Evolutionary conservation across 192 early-diverging fungal genomes (phyloP), one percentile per base, ranked within the genome.

Genomic region (Radiomyces spectabilis): DNA sequence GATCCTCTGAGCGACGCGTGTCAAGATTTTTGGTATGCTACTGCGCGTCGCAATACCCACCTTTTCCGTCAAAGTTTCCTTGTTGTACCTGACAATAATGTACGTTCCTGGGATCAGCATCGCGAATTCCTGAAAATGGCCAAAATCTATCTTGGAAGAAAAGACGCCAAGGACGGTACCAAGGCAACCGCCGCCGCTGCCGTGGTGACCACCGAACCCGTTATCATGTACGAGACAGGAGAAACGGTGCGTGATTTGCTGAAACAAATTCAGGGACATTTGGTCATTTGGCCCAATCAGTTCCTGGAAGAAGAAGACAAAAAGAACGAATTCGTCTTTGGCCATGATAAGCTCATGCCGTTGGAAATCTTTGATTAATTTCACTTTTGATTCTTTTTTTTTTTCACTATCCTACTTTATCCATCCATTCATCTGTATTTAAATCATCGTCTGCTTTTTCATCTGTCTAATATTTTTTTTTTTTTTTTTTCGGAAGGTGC

Each of bases 31-130:
- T 89, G 88, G 88, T 69, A 70, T 37, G 52, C 45, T 2, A 69
- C 78, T 0, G 85, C 87, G 2, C 61, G 78, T 15, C 55, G 30
- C 13, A 93, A 93, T 64, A 80, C 83, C 7, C 43, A 55, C 0
- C 61, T 82, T 5, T 87, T 83, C 55, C 64, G 90, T 15, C 72
- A 84, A 0, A 78, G 86, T 18, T 93, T 93, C 60, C 73, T 79
- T 21, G 85, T 83, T 41, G 79, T 91, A 13, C 90, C 90, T 3
- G 88, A 93, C 61, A 83, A 89, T 31, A 88, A 85, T 10, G 78
- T 90, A 5, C 77, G 67, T 30, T 81, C 63, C 5, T 88, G 85
- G 82, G 65, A 79, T 0, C 65, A 67, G 18, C 68, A 73, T 51
- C 63, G 54, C 4, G 31, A 65, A 1, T 77, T 77, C 41, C 62